Conservation (phyloP, 345 rosid species). For the Populus simonii region DNA sequence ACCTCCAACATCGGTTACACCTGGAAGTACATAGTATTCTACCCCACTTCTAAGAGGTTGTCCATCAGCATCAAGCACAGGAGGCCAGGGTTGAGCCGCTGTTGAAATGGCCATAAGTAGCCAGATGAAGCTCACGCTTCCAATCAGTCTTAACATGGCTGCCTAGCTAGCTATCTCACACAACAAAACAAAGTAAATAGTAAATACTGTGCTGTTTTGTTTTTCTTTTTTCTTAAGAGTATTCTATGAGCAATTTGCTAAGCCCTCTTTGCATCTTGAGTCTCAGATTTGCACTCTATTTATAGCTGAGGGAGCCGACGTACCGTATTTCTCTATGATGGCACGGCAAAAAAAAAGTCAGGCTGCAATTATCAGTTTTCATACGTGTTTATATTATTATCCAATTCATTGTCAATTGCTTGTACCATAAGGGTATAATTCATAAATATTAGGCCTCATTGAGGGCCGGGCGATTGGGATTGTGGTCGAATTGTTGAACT, state of each 20-base stretch:
- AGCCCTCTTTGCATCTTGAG: neutral
- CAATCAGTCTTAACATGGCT: neutral
- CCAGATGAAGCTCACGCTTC: constrained; percentile 1
- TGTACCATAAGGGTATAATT: too few species aligned
- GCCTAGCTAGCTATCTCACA: neutral
- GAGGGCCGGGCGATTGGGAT: too few species aligned
- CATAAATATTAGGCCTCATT: too few species aligned
- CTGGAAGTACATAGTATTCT: constrained; percentile 13
- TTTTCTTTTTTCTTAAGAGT: neutral
- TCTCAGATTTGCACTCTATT: neutral
- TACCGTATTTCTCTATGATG: neutral
- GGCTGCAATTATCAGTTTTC: too few species aligned
- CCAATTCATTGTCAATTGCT: too few species aligned
- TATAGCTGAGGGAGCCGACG: neutral
- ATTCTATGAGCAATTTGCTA: neutral
- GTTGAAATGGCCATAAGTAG: neutral
- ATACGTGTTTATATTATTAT: too few species aligned
- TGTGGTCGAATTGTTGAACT: too few species aligned
- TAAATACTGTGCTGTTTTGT: neutral
- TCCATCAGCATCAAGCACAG: constrained; percentile 4
- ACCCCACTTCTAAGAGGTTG: constrained; percentile 4
- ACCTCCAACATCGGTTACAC: constrained; percentile 13
- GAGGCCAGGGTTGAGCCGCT: constrained; percentile 1
- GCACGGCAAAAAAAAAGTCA: neutral
- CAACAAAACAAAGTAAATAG: neutral